Evolutionary conservation across 2,329 filamentous ascomycete genomes (phyloP), one percentile per base, ranked within the genome.

Genomic region (Akanthomyces muscarius): DNA sequence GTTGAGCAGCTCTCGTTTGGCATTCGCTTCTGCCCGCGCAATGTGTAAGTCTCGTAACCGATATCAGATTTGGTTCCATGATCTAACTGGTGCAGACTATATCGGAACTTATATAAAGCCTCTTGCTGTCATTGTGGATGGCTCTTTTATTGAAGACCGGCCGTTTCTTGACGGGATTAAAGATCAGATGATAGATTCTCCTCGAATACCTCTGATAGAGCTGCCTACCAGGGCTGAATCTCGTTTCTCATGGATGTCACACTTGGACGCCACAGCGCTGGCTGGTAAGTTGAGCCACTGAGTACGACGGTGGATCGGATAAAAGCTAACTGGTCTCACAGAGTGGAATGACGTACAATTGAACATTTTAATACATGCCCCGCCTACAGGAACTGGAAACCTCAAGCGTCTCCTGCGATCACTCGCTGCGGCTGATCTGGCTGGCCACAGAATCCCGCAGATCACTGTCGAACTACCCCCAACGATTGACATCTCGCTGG

Each of bases 381-480:
- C 87, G 7, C 77, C 86, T 3, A 81, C 82, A 10, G 87, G 89
- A 23, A 88, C 90, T 2, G 92, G 91, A 13, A 89, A 88, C 57
- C 73, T 97, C 36, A 84, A 91, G 57, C 83, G 91, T 62, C 81
- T 97, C 38, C 82, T 99, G 4, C 83, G 84, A 64, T 97, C 92
- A 5, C 81, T 99, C 30, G 80, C 84, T 65, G 78, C 79, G 8
- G 91, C 91, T 5, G 92, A 97, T 71, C 94, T 92, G 71, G 83
- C 86, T 53, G 88, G 89, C 0, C 80, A 89, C 48, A 78, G 83
- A 1, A 77, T 84, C 2, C 93, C 93, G 3, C 87, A 89, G 65
- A 78, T 99, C 53, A 96, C 90, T 2, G 86, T 98, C 56, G 93
- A 98, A 71, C 80, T 99, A 8, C 92, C 93, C 0, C 78, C 85